phyloP scores from a whole-genome alignment of 108 stramenopile species.

The Aureococcus anophagefferens region DNA sequence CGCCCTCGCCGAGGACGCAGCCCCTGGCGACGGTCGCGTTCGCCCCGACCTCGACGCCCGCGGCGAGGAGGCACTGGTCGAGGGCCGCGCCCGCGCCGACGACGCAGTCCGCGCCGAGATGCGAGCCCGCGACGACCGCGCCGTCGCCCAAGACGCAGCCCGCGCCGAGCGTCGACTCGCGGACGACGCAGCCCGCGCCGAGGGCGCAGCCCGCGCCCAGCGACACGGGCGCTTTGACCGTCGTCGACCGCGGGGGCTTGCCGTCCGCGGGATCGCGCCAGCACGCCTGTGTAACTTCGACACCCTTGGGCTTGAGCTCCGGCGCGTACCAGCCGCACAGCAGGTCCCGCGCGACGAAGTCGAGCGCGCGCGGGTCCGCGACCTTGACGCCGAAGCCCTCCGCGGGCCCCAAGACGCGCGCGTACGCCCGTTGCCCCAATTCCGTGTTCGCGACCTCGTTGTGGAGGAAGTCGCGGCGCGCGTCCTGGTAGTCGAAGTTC shows the following conservation, averaged over 20 bases:
- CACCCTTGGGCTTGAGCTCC: background rate
- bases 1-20: slow-evolving; percentile 75
- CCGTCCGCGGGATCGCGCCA: background rate
- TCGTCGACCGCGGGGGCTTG: background rate
- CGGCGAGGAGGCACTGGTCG: slow-evolving; percentile 56
- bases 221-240: slow-evolving; percentile 53
- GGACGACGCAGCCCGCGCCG: slow-evolving; percentile 58
- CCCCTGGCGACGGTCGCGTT: slow-evolving; percentile 65
- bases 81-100: slow-evolving; percentile 62
- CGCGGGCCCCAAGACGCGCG: slow-evolving; percentile 53
- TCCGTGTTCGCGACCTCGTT: slow-evolving; percentile 88
- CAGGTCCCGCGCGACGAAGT: slow-evolving; percentile 68
- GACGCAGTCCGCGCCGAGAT: slow-evolving; percentile 67
- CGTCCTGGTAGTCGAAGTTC: slow-evolving; percentile 90
- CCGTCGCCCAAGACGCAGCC: slow-evolving; percentile 50
- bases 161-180: slow-evolving; percentile 47
- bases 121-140: slow-evolving; percentile 52
- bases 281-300: slow-evolving; percentile 6
- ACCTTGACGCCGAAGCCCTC: slow-evolving; percentile 10
- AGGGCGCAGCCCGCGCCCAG: slow-evolving; percentile 52
- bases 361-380: slow-evolving; percentile 59
- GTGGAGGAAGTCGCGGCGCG: slow-evolving; percentile 70
- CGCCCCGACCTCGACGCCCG: slow-evolving; percentile 47
- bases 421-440: slow-evolving; percentile 79
- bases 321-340: slow-evolving; percentile 77